Base-by-base conservation (phyloP, 305 asterid species). In the Fraxinus baroniana region DNA sequence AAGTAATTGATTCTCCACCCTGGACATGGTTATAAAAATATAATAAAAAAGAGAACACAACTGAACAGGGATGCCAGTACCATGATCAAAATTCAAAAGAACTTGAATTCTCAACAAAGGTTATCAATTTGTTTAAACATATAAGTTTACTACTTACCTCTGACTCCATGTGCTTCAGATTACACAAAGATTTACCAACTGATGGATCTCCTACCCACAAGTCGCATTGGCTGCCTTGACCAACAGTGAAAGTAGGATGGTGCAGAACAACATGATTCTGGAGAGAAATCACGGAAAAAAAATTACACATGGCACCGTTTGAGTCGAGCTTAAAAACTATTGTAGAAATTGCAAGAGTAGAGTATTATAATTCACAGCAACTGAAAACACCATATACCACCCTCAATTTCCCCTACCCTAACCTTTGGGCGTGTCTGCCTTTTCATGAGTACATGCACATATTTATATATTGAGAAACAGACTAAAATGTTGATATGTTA, bases 221-320 rank as follows among this genome's bases (percentile, higher is more conserved):
- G 86, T 94, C 95, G 80, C 93, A 94, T 70, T 91, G 93, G 75
- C 90, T 93, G 82, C 93, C 98, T 84, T 92, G 95, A 80, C 98
- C 98, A 78, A 95, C 91, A 68, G 93, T 91, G 89, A 94, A 92
- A 78, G 77, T 86, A 62, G 92, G 87, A 64, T 74, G 88, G 78
- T 80, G 71, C 94, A 95, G 84, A 62, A 86, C 84, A 85, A 95
- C 91, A 83, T 95, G 98, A 88, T 83, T 91, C 98, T 95, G 93
- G 60, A 82, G 75, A 62, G 77, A 80, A 76, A 10, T 68, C 74
- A 60, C 4, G 4, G 24, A 18, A 10, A 32, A 32, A 71, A 30
- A 71, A 33, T 71, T 71, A 15, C 26, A 17, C 26, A 4, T 30
- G 76, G 44, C 44, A 71, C 44, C 76, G 32, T 33, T 17, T 68